Conservation (phyloP, 306 rosid genomes). For the Quercus mongolica region DNA sequence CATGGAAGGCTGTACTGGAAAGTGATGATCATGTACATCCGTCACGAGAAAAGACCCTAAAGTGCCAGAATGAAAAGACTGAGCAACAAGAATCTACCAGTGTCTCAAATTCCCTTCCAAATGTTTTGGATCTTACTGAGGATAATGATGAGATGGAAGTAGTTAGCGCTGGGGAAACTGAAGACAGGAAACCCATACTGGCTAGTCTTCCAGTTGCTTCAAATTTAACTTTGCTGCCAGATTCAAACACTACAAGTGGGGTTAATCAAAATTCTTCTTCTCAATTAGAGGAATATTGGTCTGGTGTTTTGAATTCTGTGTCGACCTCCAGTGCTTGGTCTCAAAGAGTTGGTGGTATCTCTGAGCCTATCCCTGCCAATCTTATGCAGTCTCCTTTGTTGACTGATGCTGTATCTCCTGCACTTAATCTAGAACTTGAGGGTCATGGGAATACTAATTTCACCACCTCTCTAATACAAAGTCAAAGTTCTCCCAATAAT, state of each 20-base stretch:
- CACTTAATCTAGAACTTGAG: constrained; percentile 45
- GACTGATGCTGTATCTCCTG: constrained; percentile 40
- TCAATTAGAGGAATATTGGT: constrained; percentile 44
- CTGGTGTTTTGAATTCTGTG: constrained; percentile 21
- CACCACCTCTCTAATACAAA: constrained; percentile 35
- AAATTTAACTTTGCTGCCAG: constrained; percentile 22
- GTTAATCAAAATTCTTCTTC: constrained; percentile 35
- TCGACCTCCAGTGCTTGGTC: constrained; percentile 18
- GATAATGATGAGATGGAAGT: constrained; percentile 52
- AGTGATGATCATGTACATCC: constrained; percentile 37
- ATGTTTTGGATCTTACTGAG: constrained; percentile 68
- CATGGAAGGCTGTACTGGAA: constrained; percentile 69
- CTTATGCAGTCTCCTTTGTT: constrained; percentile 25
- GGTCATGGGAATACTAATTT: constrained; percentile 30
- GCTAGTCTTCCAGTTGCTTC: constrained; percentile 18
- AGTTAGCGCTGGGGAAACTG: constrained; percentile 24
- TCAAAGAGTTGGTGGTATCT: constrained; percentile 25
- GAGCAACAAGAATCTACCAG: constrained; percentile 40
- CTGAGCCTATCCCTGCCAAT: constrained; percentile 16
- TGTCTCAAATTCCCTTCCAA: constrained; percentile 17
- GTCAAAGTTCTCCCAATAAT: constrained; percentile 37
- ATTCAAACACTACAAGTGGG: constrained; percentile 11
- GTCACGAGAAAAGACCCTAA: constrained; percentile 25
- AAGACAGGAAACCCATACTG: constrained; percentile 57
- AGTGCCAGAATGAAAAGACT: constrained; percentile 32